Percentiles rank a stretch among this genome's conserved stretches.
Evolutionary conservation across 2,329 filamentous ascomycete species (phyloP).

Genomic region (Zymoseptoria ardabiliae): DNA sequence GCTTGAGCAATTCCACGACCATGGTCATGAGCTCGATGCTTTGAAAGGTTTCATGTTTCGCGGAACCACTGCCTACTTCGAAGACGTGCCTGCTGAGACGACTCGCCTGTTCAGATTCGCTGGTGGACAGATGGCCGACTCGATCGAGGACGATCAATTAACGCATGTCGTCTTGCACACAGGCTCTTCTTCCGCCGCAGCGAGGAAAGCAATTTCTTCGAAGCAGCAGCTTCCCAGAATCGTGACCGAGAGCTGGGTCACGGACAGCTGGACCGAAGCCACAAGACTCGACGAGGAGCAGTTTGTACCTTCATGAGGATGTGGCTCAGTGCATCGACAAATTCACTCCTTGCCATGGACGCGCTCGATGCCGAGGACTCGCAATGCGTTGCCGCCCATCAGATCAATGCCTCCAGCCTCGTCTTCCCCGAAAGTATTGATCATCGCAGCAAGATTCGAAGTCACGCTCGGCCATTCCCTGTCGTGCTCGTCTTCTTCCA

Average conservation of each 20-base stretch:
- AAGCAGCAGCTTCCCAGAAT: constrained; percentile 55
- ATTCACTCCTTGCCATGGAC: neutral
- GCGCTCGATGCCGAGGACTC: constrained; percentile 35
- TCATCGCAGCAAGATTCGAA: constrained; percentile 51
- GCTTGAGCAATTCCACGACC: constrained; percentile 50
- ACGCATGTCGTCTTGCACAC: constrained; percentile 64
- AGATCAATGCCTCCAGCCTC: constrained; percentile 42
- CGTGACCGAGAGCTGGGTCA: constrained; percentile 65
- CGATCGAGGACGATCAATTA: constrained; percentile 45
- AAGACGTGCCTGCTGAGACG: constrained; percentile 27
- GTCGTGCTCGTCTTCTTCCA: constrained; percentile 51
- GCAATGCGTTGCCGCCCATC: constrained; percentile 54
- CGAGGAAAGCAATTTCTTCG: constrained; percentile 12
- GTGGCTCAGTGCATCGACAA: neutral
- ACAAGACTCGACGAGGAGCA: constrained; percentile 73
- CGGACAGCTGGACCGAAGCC: constrained; percentile 69
- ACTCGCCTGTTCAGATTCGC: constrained; percentile 52
- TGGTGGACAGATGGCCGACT: constrained; percentile 51
- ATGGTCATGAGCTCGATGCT: constrained; percentile 47
- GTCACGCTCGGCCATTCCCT: constrained; percentile 64
- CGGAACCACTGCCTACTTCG: constrained; percentile 40
- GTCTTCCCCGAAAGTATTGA: constrained; percentile 43
- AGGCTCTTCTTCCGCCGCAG: constrained; percentile 35
- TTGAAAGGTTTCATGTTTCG: constrained; percentile 49
- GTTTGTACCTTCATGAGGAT: constrained; percentile 1